phyloP scores from a whole-genome alignment of 352 stramenopile species.

The Phytopythium cucurbitacearum region DNA sequence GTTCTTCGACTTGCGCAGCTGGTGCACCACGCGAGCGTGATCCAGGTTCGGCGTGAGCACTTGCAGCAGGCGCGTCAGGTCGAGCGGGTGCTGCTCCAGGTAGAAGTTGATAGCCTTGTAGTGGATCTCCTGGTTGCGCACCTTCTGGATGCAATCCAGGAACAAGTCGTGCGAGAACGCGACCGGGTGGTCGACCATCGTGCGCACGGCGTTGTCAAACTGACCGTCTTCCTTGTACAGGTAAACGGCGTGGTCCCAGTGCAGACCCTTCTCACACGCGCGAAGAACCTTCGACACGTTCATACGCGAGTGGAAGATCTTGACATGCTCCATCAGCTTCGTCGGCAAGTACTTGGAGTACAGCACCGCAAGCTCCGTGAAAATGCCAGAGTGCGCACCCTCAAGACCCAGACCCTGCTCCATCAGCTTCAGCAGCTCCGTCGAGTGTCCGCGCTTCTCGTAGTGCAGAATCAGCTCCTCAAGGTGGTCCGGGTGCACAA shows the following conservation, averaged over 20 bases:
- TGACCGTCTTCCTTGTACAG: constrained; percentile 99
- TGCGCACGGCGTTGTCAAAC: constrained; percentile 98
- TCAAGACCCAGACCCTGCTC: constrained; percentile 98
- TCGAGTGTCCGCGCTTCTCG: constrained; percentile 95
- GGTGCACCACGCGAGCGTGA: constrained; percentile 97
- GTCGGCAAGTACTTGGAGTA: constrained; percentile 99
- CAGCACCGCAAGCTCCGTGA: constrained; percentile 98
- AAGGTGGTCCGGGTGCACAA: constrained; percentile 99
- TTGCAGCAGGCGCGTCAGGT: constrained; percentile 96
- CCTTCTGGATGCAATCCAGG: constrained; percentile 98
- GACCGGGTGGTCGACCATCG: constrained; percentile 98
- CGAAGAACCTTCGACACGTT: constrained; percentile 98
- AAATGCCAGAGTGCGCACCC: constrained; percentile 98
- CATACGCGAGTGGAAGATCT: constrained; percentile 99
- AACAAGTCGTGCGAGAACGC: constrained; percentile 99
- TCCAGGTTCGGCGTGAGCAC: constrained; percentile 98
- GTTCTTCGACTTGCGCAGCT: constrained; percentile 96
- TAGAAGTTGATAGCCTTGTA: constrained; percentile 99
- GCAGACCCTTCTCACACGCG: constrained; percentile 97
- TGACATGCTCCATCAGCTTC: constrained; percentile 99
- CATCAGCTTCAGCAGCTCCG: constrained; percentile 97
- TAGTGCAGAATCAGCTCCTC: constrained; percentile 99
- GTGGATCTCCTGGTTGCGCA: constrained; percentile 99
- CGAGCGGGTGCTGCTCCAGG: constrained; percentile 95
- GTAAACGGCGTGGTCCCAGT: constrained; percentile 98